Evolutionary conservation across 305 asterid species (phyloP).

Genomic region (Plantago coronopus): DNA sequence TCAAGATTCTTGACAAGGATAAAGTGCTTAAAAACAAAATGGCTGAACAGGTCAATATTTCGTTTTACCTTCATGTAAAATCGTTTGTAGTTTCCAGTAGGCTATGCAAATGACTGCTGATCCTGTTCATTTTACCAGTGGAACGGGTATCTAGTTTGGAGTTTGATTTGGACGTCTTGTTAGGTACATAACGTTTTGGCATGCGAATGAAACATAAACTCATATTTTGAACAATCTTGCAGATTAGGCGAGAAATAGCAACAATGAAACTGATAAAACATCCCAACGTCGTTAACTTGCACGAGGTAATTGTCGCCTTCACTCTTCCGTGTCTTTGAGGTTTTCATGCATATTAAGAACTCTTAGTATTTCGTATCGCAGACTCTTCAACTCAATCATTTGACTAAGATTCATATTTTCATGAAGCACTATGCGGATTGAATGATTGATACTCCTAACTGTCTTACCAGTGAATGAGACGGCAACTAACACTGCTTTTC

Average conservation of each 20-base stretch:
- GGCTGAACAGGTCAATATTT: constrained; percentile 72
- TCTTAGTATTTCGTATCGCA: not conserved
- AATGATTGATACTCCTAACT: not conserved
- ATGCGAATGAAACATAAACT: constrained; percentile 16
- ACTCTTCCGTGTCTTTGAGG: not conserved
- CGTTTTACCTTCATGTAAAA: not conserved
- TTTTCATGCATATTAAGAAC: not conserved
- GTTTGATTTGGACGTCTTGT: too few species aligned
- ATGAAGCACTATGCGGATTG: not conserved
- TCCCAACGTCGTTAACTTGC: constrained; percentile 52
- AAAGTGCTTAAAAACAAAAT: constrained; percentile 84
- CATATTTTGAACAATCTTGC: constrained; percentile 20
- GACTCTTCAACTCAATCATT: not conserved
- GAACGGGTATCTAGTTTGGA: not conserved
- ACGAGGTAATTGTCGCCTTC: constrained; percentile 41
- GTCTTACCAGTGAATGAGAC: not conserved
- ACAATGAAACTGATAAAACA: constrained; percentile 63
- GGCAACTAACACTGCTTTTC: not conserved
- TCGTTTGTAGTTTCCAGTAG: not conserved
- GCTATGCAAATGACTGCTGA: not conserved
- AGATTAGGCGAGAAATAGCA: constrained; percentile 54
- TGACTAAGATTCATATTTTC: not conserved
- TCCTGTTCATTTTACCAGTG: not conserved
- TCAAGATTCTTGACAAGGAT: constrained; percentile 90
- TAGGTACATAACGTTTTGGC: not conserved